Evolutionary conservation across 768 basidiomycete genomes (phyloP), one percentile per base, ranked within the genome.

Genomic region (Termitomyces sp.): DNA sequence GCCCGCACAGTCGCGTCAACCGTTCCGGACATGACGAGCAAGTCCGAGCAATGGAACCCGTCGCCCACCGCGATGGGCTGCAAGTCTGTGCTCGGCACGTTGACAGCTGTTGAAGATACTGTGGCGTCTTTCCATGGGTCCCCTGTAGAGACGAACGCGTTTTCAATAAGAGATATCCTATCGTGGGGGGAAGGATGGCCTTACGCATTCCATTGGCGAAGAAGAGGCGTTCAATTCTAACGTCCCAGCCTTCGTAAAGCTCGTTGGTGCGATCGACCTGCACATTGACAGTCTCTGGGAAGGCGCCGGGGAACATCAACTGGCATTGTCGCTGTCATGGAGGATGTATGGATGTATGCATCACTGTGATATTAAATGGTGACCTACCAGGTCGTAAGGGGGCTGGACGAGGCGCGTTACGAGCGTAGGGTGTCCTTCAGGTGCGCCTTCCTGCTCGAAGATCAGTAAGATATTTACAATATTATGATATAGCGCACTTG

Each of bases 111-210:
- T 0, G 86, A 80, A 3, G 87, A 88, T 4, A 88, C 73, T 0
- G 86, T 89, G 3, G 82, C 79, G 45, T 84, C 83, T 46, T 80
- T 77, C 87, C 86, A 89, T 11, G 88, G 86, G 61, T 89, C 86
- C 42, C 85, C 86, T 88, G 33, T 38, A 33, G 6, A 22, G 13
- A n/a, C 12, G 45, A 39, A 45, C 10, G 6, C 20, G 23, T 39
- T 52, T 15, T 29, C 2, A 1, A 23, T 25, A 3, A 35, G 18
- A 13, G 25, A 27, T 38, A 22, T 18, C 13, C 6, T 47, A 5
- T 12, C 16, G 27, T 27, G 33, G 12, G 23, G 0, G 20, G 5
- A 35, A 15, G 18, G 23, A 41, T 20, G 54, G n/a, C 75, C 84
- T 59, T 63, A 88, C 86, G 82, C 45, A 74, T 72, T 44, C 86